Evolutionary conservation across 2,329 filamentous ascomycete species (phyloP).

Genomic region (Stylonectria norvegica): DNA sequence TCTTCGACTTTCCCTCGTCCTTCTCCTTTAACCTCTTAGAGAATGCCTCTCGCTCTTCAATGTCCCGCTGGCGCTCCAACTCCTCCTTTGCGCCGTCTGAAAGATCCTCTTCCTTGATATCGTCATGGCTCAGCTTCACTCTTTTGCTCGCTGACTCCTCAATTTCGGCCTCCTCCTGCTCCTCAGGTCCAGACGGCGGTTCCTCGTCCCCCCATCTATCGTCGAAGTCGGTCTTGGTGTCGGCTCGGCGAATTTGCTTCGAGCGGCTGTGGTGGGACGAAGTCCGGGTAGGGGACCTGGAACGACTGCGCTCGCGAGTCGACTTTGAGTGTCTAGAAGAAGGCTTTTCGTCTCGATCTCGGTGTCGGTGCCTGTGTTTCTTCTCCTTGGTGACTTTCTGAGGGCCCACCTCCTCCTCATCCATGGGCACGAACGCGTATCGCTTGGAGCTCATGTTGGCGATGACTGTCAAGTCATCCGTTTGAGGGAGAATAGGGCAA

Average conservation of each 20-base stretch:
- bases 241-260: constrained; percentile 43
- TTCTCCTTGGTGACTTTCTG: constrained; percentile 51
- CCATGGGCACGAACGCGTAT: constrained; percentile 67
- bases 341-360: constrained; percentile 33
- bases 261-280: constrained; percentile 31
- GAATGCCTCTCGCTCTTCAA: constrained; percentile 75
- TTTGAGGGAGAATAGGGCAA: not conserved
- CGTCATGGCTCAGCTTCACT: constrained; percentile 60
- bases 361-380: constrained; percentile 42
- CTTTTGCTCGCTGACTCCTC: constrained; percentile 69
- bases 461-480: too few species aligned
- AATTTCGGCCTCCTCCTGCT: constrained; percentile 56
- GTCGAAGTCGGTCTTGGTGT: constrained; percentile 56
- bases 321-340: constrained; percentile 26
- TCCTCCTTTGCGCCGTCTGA: constrained; percentile 60
- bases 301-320: constrained; percentile 30
- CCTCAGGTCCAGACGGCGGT: constrained; percentile 39
- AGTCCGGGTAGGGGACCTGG: constrained; percentile 29
- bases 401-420: constrained; percentile 57
- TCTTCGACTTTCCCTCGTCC: constrained; percentile 68
- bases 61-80: constrained; percentile 60
- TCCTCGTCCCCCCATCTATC: constrained; percentile 83
- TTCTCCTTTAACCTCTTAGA: constrained; percentile 70
- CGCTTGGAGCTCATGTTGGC: constrained; percentile 52
- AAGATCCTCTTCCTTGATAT: constrained; percentile 43